Conservation (phyloP, 352 stramenopile species). For the Phytophthora citricola region DNA sequence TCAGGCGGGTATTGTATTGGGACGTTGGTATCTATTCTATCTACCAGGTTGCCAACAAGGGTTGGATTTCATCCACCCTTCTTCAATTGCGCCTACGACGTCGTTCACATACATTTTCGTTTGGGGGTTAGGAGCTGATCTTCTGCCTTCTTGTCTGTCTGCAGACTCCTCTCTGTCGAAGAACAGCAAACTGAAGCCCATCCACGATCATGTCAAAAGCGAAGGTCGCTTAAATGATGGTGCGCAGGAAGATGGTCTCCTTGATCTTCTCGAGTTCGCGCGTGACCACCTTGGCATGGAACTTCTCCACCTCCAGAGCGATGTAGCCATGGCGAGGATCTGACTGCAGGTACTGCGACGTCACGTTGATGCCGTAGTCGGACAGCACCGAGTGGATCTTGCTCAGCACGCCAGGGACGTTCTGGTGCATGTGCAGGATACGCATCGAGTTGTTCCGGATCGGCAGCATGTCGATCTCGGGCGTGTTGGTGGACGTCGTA, state of each 20-base stretch:
- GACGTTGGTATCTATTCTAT: constrained; percentile 31
- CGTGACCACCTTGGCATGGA: constrained; percentile 82
- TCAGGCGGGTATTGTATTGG: constrained; percentile 38
- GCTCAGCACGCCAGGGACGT: constrained; percentile 83
- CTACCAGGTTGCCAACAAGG: constrained; percentile 36
- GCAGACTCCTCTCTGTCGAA: constrained; percentile 12
- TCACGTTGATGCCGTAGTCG: constrained; percentile 88
- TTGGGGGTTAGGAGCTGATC: constrained; percentile 34
- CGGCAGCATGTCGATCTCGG: constrained; percentile 81
- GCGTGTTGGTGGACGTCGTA: constrained; percentile 81
- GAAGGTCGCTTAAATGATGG: constrained; percentile 59
- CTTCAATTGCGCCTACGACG: constrained; percentile 35
- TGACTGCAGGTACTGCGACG: constrained; percentile 86
- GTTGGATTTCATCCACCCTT: constrained; percentile 1
- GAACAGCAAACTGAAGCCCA: constrained; percentile 16
- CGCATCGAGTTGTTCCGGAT: constrained; percentile 82
- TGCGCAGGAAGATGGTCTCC: constrained; percentile 86
- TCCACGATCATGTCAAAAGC: constrained; percentile 28
- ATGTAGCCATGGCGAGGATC: constrained; percentile 87
- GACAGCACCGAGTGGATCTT: constrained; percentile 88
- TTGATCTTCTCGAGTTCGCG: constrained; percentile 87
- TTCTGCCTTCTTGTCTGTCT: constrained; percentile 12
- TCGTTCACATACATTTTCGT: constrained; percentile 38
- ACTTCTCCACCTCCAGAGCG: constrained; percentile 80
- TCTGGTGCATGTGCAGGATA: constrained; percentile 89